Evolutionary conservation across 2,329 filamentous ascomycete species (phyloP), one percentile per base, ranked within the genome.

Genomic region (Biscogniauxia marginata): DNA sequence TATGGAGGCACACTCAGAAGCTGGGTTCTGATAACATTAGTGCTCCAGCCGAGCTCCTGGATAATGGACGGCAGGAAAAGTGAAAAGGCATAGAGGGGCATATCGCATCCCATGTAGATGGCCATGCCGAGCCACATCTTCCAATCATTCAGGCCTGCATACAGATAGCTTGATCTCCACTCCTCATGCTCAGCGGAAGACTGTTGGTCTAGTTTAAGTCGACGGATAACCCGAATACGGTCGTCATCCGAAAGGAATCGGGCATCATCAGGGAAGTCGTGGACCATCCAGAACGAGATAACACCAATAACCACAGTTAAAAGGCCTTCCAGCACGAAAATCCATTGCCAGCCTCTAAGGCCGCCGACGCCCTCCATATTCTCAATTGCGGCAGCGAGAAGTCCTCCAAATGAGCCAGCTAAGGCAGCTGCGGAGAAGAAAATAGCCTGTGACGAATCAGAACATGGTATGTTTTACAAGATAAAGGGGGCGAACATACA

Each of bases 361-460:
- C 79, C 79, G 2, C 79, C 81, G 8, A 87, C 73, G 1, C 87
- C 87, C 58, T 86, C 76, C 85, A 91, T 89, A 49, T 85, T 79
- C 39, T 83, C 81, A 60, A 91, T 91, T 0, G 82, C 88, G 2
- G 87, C 87, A 0, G 89, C 88, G 3, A 91, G 79, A 1, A 91
- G 80, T 3, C 89, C 89, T 66, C 88, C 88, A 60, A 92, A 91
- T 0, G 87, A 91, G 1, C 91, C 91, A 0, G 90, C 87, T 0
- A 95, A 74, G 0, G 91, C 89, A 0, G 91, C 90, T 0, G 90
- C 89, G 0, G 89, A 91, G 76, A 95, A 96, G 77, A 95, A 93
- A 55, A 92, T 84, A 13, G 90, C 89, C 64, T 67, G 4, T 48
- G 24, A 44, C 9, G 21, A 8, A 16, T 53, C n/a, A 62, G 58